Evolutionary conservation across 192 early-diverging fungal genomes (phyloP).

Genomic region (Coemansia guatemalensis): DNA sequence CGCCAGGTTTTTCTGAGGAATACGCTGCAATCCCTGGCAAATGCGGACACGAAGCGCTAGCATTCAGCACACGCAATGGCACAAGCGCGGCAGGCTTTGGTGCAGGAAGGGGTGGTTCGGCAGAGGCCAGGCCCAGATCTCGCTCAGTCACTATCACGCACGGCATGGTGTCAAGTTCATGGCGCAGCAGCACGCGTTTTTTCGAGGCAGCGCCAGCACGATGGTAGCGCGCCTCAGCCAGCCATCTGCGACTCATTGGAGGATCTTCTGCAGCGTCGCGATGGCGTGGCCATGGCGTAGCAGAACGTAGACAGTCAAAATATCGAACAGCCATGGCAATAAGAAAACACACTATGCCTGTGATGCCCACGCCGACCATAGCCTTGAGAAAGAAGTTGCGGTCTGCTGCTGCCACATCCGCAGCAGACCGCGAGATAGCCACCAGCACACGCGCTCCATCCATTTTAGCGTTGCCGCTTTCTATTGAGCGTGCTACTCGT

Average conservation of each 20-base stretch:
- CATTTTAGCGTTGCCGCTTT: background rate
- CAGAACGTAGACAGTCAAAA: constrained; percentile 34
- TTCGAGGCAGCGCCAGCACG: background rate
- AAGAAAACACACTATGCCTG: constrained; percentile 46
- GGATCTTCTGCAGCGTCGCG: background rate
- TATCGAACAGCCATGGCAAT: constrained; percentile 44
- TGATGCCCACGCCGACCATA: constrained; percentile 49
- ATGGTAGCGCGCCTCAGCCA: constrained; percentile 1
- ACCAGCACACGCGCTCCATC: constrained; percentile 18
- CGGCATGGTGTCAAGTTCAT: constrained; percentile 43
- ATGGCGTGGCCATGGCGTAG: background rate
- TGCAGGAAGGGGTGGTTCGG: background rate
- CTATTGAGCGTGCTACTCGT: constrained; percentile 8
- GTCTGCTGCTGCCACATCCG: constrained; percentile 36
- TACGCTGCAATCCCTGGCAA: background rate
- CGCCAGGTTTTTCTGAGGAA: background rate
- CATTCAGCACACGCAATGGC: background rate
- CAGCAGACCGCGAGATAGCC: constrained; percentile 31
- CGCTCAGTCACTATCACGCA: constrained; percentile 17
- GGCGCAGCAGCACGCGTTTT: constrained; percentile 32
- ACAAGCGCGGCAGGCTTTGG: background rate
- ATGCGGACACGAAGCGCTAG: no score
- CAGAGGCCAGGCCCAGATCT: background rate
- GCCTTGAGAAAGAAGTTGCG: constrained; percentile 53
- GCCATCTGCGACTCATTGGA: background rate